phyloP scores from a whole-genome alignment of 2,329 filamentous ascomycete species.

The Epichloe sp. region DNA sequence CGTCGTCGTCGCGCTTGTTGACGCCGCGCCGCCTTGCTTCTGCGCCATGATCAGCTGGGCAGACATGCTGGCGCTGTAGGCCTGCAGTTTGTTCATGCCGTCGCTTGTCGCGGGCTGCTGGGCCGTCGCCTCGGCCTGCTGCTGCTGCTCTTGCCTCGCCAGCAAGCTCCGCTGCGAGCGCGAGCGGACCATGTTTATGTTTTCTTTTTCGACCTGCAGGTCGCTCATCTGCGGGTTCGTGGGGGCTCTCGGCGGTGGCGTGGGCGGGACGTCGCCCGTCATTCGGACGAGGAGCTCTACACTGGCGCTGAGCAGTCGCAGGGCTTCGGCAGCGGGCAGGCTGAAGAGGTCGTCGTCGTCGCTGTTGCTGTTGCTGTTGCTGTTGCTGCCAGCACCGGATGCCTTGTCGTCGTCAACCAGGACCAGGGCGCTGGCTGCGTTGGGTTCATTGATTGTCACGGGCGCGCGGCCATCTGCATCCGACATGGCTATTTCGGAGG shows the following conservation, averaged over 20 bases:
- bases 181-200: slow-evolving; percentile 44
- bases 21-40: neutral
- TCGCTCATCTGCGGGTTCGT: slow-evolving; percentile 53
- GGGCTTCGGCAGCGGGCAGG: slow-evolving; percentile 57
- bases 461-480: neutral
- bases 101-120: neutral
- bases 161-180: slow-evolving; percentile 41
- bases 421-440: slow-evolving; percentile 5
- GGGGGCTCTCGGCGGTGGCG: slow-evolving; percentile 53
- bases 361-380: slow-evolving; percentile 11
- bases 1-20: neutral
- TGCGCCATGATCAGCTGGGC: slow-evolving; percentile 14
- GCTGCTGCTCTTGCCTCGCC: slow-evolving; percentile 27
- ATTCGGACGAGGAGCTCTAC: slow-evolving; percentile 58
- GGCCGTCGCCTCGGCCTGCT: slow-evolving; percentile 14
- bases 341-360: slow-evolving; percentile 67
- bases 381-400: slow-evolving; percentile 6
- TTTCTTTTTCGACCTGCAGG: slow-evolving; percentile 49
- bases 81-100: slow-evolving; percentile 11
- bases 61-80: slow-evolving; percentile 16
- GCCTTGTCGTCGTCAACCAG: slow-evolving; percentile 9
- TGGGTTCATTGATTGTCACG: neutral
- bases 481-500: slow-evolving; percentile 1
- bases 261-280: slow-evolving; percentile 69
- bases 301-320: slow-evolving; percentile 64